Evolutionary conservation across 1,284 basidiomycete genomes (phyloP), one percentile per base, ranked within the genome.

Genomic region (Jaminaea rosea): DNA sequence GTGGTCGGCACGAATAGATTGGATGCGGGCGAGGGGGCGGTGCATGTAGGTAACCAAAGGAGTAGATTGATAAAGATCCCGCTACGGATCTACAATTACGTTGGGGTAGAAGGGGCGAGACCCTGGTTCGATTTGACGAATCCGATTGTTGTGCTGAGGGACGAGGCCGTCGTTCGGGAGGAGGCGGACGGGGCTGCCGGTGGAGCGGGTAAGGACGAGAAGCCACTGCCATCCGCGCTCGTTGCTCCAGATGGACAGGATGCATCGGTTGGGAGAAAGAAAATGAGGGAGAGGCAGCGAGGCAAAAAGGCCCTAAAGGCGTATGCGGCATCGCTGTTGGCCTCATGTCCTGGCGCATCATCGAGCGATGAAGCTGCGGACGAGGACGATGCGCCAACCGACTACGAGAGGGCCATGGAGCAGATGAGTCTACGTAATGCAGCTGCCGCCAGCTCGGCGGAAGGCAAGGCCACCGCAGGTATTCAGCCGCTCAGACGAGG

Each of bases 61-160:
- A 89, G 87, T 62, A 78, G 84, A 29, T 81, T 92, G 3, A 86
- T 94, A 82, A 86, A 86, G 54, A 84, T 93, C 0, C 89, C 90
- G 0, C 84, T 94, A 50, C 78, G 89, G 32, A 77, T 93, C 13
- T 92, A 91, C 73, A 91, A 88, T 62, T 79, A 89, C 59, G 85
- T 91, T 6, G 54, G 58, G 56, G 66, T 73, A 0, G 69, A 65
- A 0, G 76, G 76, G 6, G 71, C 69, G 7, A 49, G 67, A 19
- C 69, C 75, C 0, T 76, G 73, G 49, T 77, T 74, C 55, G 76
- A 77, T 53, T 53, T 77, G 26, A 72, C 74, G 26, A 76, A 77
- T 42, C 76, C 76, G 0, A 66, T 77, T 53, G 69, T 77, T 26
- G 63, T 67, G 49, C 63, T 65, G 8, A 63, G 65, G 9, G 70